Percentiles rank a stretch among this genome's conserved stretches.
Evolutionary conservation across 164 flowering plant genomes (phyloP).

Genomic region (Berberis thunbergii): DNA sequence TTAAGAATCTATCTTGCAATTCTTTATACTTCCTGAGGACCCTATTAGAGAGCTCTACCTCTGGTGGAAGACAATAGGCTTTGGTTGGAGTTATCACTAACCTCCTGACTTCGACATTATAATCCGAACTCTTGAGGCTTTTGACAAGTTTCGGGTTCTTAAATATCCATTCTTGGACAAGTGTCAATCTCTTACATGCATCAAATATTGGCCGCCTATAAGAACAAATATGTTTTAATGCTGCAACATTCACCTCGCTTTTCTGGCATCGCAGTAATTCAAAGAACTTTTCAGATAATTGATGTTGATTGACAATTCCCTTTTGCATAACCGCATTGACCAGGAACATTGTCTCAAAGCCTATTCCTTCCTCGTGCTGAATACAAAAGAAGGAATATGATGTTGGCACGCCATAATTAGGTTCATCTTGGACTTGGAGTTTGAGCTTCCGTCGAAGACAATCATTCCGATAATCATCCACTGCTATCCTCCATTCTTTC

Average conservation of each 20-base stretch:
- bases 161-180: conserved; percentile 59
- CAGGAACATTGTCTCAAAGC: conserved; percentile 60
- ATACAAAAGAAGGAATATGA: conserved; percentile 52
- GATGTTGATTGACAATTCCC: conserved; percentile 67
- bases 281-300: conserved; percentile 54
- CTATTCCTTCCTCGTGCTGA: conserved; percentile 31
- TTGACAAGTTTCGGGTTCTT: conserved; percentile 56
- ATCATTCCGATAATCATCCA: too few species aligned
- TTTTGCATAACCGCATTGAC: conserved; percentile 73
- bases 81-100: conserved; percentile 76
- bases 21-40: conserved; percentile 63
- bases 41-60: conserved; percentile 89
- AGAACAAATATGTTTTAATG: conserved; percentile 56
- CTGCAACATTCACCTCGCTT: conserved; percentile 46
- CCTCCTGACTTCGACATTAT: conserved; percentile 65
- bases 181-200: conserved; percentile 39
- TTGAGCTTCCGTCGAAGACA: too few species aligned
- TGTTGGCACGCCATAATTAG: conserved; percentile 41
- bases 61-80: conserved; percentile 94
- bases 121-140: conserved; percentile 25
- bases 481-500: too few species aligned
- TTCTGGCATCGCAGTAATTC: conserved; percentile 43
- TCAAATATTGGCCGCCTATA: conserved; percentile 52
- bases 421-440: conserved; percentile 33
- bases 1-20: conserved; percentile 62